A percentile compares a stretch with the other conserved stretches of the same genome.
Evolutionary conservation across 257 asterid genomes (phyloP).

Genomic region (Solanum peruvianum): DNA sequence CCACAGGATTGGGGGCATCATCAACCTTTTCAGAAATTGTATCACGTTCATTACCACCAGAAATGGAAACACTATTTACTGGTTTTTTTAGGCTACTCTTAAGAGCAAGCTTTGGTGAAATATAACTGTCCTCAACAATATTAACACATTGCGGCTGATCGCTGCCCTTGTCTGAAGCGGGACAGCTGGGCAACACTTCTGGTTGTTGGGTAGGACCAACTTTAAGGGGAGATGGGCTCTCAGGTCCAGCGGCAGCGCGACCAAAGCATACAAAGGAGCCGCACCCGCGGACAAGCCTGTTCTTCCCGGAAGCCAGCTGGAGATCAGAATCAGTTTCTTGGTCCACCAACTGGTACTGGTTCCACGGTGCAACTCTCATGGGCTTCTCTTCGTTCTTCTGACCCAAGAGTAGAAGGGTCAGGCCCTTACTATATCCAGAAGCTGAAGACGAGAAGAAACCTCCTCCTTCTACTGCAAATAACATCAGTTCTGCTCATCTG

Average conservation of each 20-base stretch:
- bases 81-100: slow-evolving; percentile 80
- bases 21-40: slow-evolving; percentile 16
- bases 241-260: slow-evolving; percentile 58
- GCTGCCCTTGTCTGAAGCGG: slow-evolving; percentile 26
- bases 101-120: slow-evolving; percentile 22
- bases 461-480: slow-evolving; percentile 99
- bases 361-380: slow-evolving; percentile 99
- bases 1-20: slow-evolving; percentile 26
- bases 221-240: slow-evolving; percentile 57
- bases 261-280: slow-evolving; percentile 85
- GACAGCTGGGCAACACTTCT: slow-evolving; percentile 31
- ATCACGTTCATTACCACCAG: slow-evolving; percentile 16
- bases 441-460: slow-evolving; percentile 98
- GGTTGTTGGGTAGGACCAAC: slow-evolving; percentile 59
- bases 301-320: slow-evolving; percentile 93
- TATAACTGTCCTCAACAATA: slow-evolving; percentile 21
- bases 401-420: slow-evolving; percentile 85
- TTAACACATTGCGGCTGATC: slow-evolving; percentile 16
- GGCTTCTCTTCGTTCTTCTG: slow-evolving; percentile 81
- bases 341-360: slow-evolving; percentile 96
- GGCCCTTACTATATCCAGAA: slow-evolving; percentile 95
- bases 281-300: slow-evolving; percentile 61
- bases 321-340: slow-evolving; percentile 67
- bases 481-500: slow-evolving; percentile 94
- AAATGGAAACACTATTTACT: slow-evolving; percentile 8